Evolutionary conservation across 2,329 filamentous ascomycete genomes (phyloP).

Genomic region (Colletotrichum gloeosporioides): DNA sequence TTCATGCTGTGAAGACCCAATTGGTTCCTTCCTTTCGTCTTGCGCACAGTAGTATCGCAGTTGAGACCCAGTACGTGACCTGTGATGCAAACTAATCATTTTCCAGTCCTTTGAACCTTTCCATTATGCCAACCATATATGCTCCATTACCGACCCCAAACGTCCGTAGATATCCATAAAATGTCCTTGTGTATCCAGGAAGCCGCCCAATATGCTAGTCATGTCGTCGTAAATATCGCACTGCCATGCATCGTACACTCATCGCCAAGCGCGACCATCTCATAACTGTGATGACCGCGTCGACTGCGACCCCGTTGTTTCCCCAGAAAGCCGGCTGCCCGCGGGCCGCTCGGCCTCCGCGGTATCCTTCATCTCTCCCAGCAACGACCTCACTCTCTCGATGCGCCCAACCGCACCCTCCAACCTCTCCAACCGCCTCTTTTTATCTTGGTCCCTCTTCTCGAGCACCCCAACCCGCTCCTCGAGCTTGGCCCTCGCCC

Average conservation of each 20-base stretch:
- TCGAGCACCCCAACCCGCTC: conserved; percentile 73
- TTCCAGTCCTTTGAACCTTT: background rate
- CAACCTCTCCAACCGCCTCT: conserved; percentile 69
- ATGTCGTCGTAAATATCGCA: conserved; percentile 9
- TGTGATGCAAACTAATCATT: background rate
- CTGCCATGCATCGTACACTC: background rate
- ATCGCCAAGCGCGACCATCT: background rate
- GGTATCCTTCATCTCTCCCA: conserved; percentile 41
- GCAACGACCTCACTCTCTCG: conserved; percentile 69
- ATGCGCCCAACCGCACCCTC: conserved; percentile 76
- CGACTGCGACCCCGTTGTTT: background rate
- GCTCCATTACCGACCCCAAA: background rate
- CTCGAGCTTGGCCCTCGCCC: conserved; percentile 73
- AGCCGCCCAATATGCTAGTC: conserved; percentile 2
- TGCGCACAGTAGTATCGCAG: background rate
- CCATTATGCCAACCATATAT: background rate
- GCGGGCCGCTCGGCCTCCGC: background rate
- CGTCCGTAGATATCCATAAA: background rate
- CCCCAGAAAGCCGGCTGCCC: background rate
- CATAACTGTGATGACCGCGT: background rate
- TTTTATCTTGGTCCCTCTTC: conserved; percentile 73
- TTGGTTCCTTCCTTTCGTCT: background rate
- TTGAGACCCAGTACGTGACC: background rate
- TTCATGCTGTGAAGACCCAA: background rate
- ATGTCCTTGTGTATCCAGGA: background rate